A percentile compares a stretch with the other conserved stretches of the same genome.
These are phyloP conservation scores for Diaporthe sp. DNA, from an alignment of 2,329 filamentous ascomycete species.

Conservation along the genomic window DNA sequence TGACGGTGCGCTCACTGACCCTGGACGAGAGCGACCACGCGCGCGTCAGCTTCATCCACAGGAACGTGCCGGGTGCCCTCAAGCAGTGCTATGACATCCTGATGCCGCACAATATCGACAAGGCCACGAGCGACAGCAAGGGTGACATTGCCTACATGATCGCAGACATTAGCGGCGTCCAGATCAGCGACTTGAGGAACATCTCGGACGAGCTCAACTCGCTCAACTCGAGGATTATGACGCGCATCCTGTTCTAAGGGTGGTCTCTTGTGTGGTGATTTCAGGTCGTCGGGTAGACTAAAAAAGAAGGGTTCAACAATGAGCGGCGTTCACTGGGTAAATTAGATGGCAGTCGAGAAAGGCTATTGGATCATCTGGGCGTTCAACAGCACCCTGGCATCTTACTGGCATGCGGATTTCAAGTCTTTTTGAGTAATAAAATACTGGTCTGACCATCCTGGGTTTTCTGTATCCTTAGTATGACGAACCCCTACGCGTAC, in stretches of 20 bases:
- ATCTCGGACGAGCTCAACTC: constrained; percentile 87
- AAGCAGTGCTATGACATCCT: constrained; percentile 96
- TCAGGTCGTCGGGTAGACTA: not conserved
- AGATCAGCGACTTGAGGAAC: constrained; percentile 84
- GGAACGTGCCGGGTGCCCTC: constrained; percentile 95
- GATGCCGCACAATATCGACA: constrained; percentile 96
- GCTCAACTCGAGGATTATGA: constrained; percentile 75
- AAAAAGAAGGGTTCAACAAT: constrained; percentile 4
- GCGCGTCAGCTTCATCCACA: constrained; percentile 95
- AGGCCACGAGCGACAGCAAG: constrained; percentile 96
- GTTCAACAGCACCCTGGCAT: constrained; percentile 39
- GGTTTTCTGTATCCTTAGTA: not conserved
- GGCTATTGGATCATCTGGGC: constrained; percentile 27
- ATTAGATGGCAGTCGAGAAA: constrained; percentile 5
- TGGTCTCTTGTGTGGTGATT: not conserved
- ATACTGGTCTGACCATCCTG: not conserved
- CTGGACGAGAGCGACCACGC: constrained; percentile 91
- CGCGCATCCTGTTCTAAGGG: constrained; percentile 41
- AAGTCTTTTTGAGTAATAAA: not conserved
- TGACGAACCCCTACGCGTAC: not conserved
- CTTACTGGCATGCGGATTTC: constrained; percentile 6
- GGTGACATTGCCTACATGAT: constrained; percentile 97
- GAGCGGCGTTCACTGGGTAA: constrained; percentile 28
- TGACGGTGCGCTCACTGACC: constrained; percentile 89
- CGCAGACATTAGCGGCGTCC: constrained; percentile 94